Evolutionary conservation across 2,329 filamentous ascomycete species (phyloP), one percentile per base, ranked within the genome.

Genomic region (Cladosporium halotolerans): DNA sequence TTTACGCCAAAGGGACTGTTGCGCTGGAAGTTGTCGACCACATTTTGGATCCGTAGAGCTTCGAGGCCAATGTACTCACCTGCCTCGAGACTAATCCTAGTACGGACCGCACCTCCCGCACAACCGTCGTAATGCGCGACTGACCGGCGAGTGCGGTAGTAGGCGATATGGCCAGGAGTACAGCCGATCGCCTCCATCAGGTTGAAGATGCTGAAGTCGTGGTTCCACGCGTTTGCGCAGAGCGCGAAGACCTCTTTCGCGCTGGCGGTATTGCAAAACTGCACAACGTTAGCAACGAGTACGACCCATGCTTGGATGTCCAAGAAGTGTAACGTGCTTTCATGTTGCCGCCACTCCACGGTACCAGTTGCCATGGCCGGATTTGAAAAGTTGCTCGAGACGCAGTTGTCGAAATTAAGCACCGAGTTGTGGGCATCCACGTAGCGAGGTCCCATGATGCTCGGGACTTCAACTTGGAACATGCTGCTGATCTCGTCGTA

Each of bases 331-430:
- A 67, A 38, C 7, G 61, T 64, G 2, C 60, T 61, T 14, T 47
- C 43, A 38, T 68, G 66, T 38, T 68, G 65, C 6, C 63, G 57
- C 57, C 68, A 68, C 52, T 64, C 63, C 38, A 68, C 61, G 2
- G 65, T 68, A 13, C 55, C 54, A 7, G 32, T 53, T 3, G 36
- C 36, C 4, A 4, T 39, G 36, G 3, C 4, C n/a, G n/a, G 13
- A 8, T n/a, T 4, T 39, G 13, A 3, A 14, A 14, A 14, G 8
- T 3, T 14, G n/a, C 16, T 9, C 8, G n/a, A 9, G 36, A 39
- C 16, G n/a, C 36, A 39, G 36, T 39, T 39, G 36, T 14, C 36
- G 13, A 39, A 39, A 14, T 39, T 39, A 3, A 39, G 36, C 16
- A 39, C 36, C 13, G 13, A 14, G 13, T 14, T 14, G 16, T 39